Percentiles rank a stretch among this genome's conserved stretches.
Evolutionary conservation across 441 rosid species (phyloP).

Genomic region (Populus hybrid): DNA sequence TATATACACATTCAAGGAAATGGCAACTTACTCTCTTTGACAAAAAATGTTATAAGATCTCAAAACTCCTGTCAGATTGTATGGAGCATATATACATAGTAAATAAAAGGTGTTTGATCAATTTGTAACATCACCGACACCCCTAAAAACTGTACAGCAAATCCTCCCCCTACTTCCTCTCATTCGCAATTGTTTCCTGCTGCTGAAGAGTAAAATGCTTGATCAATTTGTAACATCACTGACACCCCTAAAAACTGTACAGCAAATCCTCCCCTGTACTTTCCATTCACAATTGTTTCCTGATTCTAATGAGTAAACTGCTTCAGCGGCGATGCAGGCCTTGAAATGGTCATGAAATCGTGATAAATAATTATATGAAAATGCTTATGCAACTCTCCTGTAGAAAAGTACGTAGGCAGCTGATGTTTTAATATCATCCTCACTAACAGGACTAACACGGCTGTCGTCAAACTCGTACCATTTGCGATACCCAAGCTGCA

Average conservation of each 20-base stretch:
- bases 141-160: not conserved
- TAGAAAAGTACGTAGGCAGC: slow-evolving; percentile 96
- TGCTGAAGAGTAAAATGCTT: not conserved
- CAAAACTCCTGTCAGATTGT: not conserved
- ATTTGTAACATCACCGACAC: not conserved
- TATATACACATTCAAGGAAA: not conserved
- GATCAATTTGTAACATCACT: not conserved
- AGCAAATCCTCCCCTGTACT: not conserved
- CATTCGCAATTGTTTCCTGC: not conserved
- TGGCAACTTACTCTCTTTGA: not conserved
- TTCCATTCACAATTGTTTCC: not conserved
- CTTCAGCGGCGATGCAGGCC: not conserved
- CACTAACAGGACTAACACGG: slow-evolving; percentile 49
- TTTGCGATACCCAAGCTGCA: slow-evolving; percentile 76
- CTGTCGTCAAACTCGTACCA: slow-evolving; percentile 95
- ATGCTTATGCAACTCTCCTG: slow-evolving; percentile 51
- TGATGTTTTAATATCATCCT: slow-evolving; percentile 72
- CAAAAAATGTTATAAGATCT: not conserved
- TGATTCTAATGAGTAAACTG: not conserved
- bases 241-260: not conserved
- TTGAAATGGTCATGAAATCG: not conserved
- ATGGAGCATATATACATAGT: not conserved
- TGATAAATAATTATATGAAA: not conserved
- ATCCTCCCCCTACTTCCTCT: not conserved
- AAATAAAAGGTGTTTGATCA: not conserved